Evolutionary conservation across 768 basidiomycete species (phyloP), one percentile per base, ranked within the genome.

Genomic region (Xerocomellus chrysenteron): DNA sequence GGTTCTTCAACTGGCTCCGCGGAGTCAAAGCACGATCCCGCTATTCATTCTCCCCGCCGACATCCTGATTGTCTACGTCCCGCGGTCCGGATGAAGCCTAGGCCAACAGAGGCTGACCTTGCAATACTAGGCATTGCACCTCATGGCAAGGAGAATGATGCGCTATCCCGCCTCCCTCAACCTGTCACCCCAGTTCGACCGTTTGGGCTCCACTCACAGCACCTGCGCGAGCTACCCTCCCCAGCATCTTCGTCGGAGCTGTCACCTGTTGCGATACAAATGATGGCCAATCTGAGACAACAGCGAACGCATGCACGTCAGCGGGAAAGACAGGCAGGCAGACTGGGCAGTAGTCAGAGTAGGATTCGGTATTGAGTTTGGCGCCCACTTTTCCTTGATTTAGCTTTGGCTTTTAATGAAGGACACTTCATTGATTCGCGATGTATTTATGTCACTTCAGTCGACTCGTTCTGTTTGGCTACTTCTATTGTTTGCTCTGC

Each of bases 171-270:
- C n/a, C 70, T 72, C n/a, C 71, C 73, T 16, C 77, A 74, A 37
- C 71, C 47, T 47, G 64, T 74, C 45, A 80, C 82, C 43, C 85
- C 83, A 49, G 51, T 65, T 19, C 77, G 75, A 45, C 75, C 77
- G 11, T 80, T 81, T 7, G 66, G 69, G 30, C 73, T 74, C 13
- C 76, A 73, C 54, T 65, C 68, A 32, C 59, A 66, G 5, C 56
- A 72, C 32, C 50, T 70, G 33, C 51, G 32, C 6, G 70, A 67
- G 3, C 65, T 63, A 47, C 80, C 85, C 4, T 89, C 87, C 2
- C 87, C 89, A 21, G 80, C 86, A 24, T 85, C 82, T 30, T 89
- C 88, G 3, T 81, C 87, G 11, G 90, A 91, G 58, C 73, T 92
- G 48, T 91, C 89, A 19, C 87, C 87, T 14, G 73, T 85, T 33